A percentile compares a stretch with the other conserved stretches of the same genome.
Evolutionary conservation across 2,329 filamentous ascomycete genomes (phyloP).

Genomic region (Cladosporium sp.): DNA sequence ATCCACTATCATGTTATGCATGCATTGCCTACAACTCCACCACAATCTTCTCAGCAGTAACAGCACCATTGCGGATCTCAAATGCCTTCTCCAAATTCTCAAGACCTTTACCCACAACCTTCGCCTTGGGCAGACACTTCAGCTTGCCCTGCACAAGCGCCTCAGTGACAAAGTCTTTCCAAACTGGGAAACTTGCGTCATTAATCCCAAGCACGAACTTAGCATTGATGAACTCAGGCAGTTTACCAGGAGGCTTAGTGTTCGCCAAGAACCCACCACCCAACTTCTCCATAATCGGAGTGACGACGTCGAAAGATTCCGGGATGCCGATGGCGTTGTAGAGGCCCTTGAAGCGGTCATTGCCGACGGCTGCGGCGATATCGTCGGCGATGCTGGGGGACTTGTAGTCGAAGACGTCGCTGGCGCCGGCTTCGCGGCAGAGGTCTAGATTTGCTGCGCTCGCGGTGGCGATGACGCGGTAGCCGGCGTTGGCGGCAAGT

Average conservation of each 20-base stretch:
- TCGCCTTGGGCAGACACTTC: constrained; percentile 12
- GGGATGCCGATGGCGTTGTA: constrained; percentile 33
- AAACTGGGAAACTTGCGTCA: constrained; percentile 10
- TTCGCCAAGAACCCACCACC: constrained; percentile 20
- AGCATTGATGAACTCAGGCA: constrained; percentile 1
- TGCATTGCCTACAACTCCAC: not conserved
- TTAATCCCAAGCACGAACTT: constrained; percentile 14
- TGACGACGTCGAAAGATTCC: constrained; percentile 9
- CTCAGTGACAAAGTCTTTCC: constrained; percentile 9
- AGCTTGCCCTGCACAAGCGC: constrained; percentile 10
- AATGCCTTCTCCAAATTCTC: constrained; percentile 6
- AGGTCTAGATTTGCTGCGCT: constrained; percentile 32
- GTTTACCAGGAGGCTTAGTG: constrained; percentile 10
- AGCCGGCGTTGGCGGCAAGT: constrained; percentile 34
- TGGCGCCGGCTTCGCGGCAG: constrained; percentile 30
- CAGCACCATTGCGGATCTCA: constrained; percentile 2
- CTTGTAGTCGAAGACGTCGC: constrained; percentile 35
- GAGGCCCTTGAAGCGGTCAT: constrained; percentile 41
- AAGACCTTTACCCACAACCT: constrained; percentile 12
- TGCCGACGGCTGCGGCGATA: constrained; percentile 39
- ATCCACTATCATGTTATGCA: too few relatives aligned
- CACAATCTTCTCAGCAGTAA: constrained; percentile 16
- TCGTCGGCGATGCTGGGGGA: constrained; percentile 35
- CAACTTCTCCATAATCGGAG: constrained; percentile 24
- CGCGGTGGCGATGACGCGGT: constrained; percentile 36